Evolutionary conservation across 805 yeast genomes (phyloP).

Genomic region (Phaffomyces thermotolerans): DNA sequence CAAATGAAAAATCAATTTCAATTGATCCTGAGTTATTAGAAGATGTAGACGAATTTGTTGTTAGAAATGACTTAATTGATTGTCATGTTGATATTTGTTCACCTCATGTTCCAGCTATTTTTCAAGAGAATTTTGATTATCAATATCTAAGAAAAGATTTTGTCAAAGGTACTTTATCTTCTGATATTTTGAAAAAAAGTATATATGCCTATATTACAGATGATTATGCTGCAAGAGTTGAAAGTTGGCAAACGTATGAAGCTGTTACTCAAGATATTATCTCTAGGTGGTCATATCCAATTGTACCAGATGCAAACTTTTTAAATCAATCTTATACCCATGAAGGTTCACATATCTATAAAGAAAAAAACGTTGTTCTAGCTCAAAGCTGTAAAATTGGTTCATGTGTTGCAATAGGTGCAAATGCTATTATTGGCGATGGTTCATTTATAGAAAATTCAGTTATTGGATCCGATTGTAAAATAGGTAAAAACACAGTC

Average conservation of each 20-base stretch:
- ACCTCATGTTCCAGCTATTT: constrained; percentile 88
- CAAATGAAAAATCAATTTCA: constrained; percentile 41
- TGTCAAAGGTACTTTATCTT: constrained; percentile 81
- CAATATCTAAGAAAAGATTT: constrained; percentile 82
- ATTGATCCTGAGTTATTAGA: constrained; percentile 82
- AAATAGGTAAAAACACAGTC: constrained; percentile 68
- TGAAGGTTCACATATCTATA: constrained; percentile 81
- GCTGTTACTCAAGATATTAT: constrained; percentile 85
- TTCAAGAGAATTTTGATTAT: constrained; percentile 94
- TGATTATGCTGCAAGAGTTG: constrained; percentile 88
- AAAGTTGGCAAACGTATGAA: constrained; percentile 88
- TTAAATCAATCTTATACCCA: constrained; percentile 68
- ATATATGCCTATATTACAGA: constrained; percentile 81
- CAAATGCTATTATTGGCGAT: constrained; percentile 69
- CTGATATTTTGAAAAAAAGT: constrained; percentile 84
- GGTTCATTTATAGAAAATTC: constrained; percentile 59
- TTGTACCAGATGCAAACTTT: constrained; percentile 80
- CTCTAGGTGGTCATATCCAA: constrained; percentile 89
- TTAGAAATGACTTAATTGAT: constrained; percentile 91
- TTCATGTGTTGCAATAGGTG: constrained; percentile 76
- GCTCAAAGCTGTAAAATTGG: constrained; percentile 91
- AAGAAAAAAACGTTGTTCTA: constrained; percentile 79
- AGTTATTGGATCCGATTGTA: constrained; percentile 80
- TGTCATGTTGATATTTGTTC: constrained; percentile 96
- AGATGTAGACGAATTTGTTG: constrained; percentile 61